These are phyloP conservation scores for Westerdykella sp. DNA, from an alignment of 2,329 filamentous ascomycete species.

Conservation along the genomic window DNA sequence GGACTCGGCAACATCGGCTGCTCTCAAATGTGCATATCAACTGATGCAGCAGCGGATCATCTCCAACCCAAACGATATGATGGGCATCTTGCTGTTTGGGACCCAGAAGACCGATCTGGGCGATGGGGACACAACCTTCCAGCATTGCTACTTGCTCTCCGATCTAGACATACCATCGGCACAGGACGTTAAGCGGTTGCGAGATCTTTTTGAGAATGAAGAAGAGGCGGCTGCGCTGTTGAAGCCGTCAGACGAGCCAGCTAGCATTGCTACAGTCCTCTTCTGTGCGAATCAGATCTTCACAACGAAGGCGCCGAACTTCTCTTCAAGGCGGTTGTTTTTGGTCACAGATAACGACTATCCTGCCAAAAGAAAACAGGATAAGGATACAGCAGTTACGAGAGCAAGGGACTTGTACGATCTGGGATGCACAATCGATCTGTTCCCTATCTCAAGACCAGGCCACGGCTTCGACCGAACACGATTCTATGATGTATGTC, in stretches of 20 bases:
- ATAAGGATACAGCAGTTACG: slow-evolving; percentile 71
- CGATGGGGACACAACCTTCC: slow-evolving; percentile 57
- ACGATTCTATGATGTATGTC: slow-evolving; percentile 81
- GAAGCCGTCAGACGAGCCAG: slow-evolving; percentile 60
- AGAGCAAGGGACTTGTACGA: slow-evolving; percentile 94
- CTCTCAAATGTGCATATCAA: slow-evolving; percentile 87
- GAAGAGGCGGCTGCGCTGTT: slow-evolving; percentile 65
- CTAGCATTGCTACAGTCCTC: slow-evolving; percentile 80
- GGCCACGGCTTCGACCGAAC: slow-evolving; percentile 69
- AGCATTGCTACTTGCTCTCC: slow-evolving; percentile 85
- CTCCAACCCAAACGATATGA: slow-evolving; percentile 93
- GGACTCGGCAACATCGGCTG: slow-evolving; percentile 73
- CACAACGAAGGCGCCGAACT: slow-evolving; percentile 89
- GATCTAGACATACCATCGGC: slow-evolving; percentile 85
- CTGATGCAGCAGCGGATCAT: slow-evolving; percentile 99
- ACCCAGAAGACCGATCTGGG: slow-evolving; percentile 62
- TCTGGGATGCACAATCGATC: slow-evolving; percentile 80
- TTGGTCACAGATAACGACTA: slow-evolving; percentile 92
- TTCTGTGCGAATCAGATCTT: slow-evolving; percentile 97
- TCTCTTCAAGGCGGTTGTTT: slow-evolving; percentile 87
- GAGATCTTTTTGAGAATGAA: slow-evolving; percentile 69
- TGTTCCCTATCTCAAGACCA: slow-evolving; percentile 77
- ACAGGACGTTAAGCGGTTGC: slow-evolving; percentile 75
- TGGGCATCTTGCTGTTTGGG: slow-evolving; percentile 87
- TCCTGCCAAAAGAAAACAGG: slow-evolving; percentile 64